Evolutionary conservation across 2,329 filamentous ascomycete genomes (phyloP), one percentile per base, ranked within the genome.

Genomic region (Tolypocladium endophyticum): DNA sequence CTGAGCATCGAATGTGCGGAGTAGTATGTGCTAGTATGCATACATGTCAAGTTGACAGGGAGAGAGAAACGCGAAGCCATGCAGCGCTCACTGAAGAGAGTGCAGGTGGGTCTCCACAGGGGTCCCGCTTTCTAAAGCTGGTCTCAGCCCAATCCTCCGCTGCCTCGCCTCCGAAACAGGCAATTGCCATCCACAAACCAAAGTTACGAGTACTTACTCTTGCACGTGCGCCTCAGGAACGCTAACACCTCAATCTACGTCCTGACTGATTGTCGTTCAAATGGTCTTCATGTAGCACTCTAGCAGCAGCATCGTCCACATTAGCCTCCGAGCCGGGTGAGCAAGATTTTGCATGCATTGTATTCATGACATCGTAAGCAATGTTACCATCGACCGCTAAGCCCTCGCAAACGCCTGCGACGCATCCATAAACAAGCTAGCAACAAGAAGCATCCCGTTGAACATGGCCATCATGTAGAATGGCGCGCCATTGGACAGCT

Each of bases 401-500:
- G 28, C 58, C 39, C 66, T 65, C 23, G 70, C 64, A 69, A 74
- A 77, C 9, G 74, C 69, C 41, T 72, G 71, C 6, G 73, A 73
- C 4, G 80, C 70, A 67, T 84, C 81, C 64, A 85, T 77, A 4
- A 71, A 72, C 58, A 85, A 61, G 60, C 77, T 81, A 20, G 78
- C 81, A 8, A 85, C 69, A 16, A 95, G 76, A 59, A 97, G 72
- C 1, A 90, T 64, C 0, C 75, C 89, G 70, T 97, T 97, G 71
- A 97, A 97, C 0, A 78, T 77, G 0, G 92, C 92, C 87, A 99
- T 93, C 80, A 97, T 87, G 71, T 92, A 96, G 71, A 99, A 97
- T 0, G 94, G 94, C 14, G 90, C 89, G 0, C 89, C 89, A 2
- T 81, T 81, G 1, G 87, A 87, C 58, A 86, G 77, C 25, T 74